Percentiles rank a stretch among this genome's conserved stretches.
These are phyloP conservation scores for Daucus carota DNA, from an alignment of 129 eudicot genomes.

Conservation along the genomic window DNA sequence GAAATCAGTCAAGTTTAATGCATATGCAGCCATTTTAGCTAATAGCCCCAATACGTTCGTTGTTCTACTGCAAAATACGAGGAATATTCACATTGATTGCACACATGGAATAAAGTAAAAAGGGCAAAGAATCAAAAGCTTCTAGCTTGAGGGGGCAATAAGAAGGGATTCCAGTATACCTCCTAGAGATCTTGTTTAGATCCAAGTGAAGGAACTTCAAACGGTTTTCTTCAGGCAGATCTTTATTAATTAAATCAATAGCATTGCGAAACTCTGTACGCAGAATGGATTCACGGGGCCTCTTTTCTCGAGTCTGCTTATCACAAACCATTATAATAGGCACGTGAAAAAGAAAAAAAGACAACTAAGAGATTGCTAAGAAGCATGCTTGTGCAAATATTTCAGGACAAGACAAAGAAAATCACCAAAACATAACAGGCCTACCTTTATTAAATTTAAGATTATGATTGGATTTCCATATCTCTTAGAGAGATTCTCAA, in stretches of 20 bases:
- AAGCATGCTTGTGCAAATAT: neutral
- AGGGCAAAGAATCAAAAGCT: neutral
- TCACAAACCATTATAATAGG: conserved; percentile 8
- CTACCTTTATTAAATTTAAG: conserved; percentile 85
- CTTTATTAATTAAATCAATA: conserved; percentile 64
- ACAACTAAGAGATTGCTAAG: neutral
- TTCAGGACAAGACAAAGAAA: neutral
- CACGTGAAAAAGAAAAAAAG: neutral
- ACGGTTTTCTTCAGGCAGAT: conserved; percentile 59
- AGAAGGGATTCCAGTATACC: conserved; percentile 26
- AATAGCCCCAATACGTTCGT: conserved; percentile 57
- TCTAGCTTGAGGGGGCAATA: neutral
- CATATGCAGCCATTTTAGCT: conserved; percentile 71
- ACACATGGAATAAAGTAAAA: neutral
- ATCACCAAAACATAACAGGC: conserved; percentile 4
- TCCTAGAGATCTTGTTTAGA: conserved; percentile 73
- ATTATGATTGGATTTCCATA: conserved; percentile 94
- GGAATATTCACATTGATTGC: conserved; percentile 13
- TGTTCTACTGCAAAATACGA: conserved; percentile 48
- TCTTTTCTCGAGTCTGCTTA: conserved; percentile 83
- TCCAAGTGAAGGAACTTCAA: conserved; percentile 93
- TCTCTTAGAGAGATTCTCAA: conserved; percentile 77
- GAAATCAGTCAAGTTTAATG: conserved; percentile 75
- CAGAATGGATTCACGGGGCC: conserved; percentile 87
- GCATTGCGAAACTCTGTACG: conserved; percentile 81